Conservation (phyloP, 2,329 filamentous ascomycete species). For the Fusarium sp. region DNA sequence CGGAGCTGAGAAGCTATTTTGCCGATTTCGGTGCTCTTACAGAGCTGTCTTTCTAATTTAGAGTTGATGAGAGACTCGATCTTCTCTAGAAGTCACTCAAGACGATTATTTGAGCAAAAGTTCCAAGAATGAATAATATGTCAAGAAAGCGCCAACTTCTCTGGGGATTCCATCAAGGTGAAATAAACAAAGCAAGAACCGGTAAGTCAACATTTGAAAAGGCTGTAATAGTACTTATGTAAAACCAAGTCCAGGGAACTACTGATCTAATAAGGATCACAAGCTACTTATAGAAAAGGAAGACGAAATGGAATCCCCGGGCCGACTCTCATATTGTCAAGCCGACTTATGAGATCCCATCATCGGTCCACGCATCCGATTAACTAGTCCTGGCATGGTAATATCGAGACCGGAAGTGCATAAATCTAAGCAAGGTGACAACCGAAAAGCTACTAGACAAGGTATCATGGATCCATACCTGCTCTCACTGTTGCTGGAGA, state of each 20-base stretch:
- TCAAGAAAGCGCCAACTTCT: neutral
- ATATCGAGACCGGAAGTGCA: conserved; percentile 30
- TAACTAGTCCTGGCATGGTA: conserved; percentile 28
- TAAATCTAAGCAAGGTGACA: conserved; percentile 23
- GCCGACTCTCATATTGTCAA: conserved; percentile 4
- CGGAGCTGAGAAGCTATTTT: conserved; percentile 60
- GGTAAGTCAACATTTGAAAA: neutral
- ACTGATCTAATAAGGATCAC: neutral
- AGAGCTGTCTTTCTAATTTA: conserved; percentile 8
- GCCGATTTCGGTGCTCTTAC: conserved; percentile 51
- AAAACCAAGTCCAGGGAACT: neutral
- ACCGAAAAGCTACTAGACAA: conserved; percentile 24
- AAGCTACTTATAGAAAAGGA: neutral
- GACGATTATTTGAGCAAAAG: neutral
- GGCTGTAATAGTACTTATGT: neutral
- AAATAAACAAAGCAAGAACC: neutral
- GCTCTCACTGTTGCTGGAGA: conserved; percentile 4
- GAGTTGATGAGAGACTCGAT: neutral
- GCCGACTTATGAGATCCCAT: conserved; percentile 24
- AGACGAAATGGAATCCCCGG: conserved; percentile 3
- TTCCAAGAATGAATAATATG: neutral
- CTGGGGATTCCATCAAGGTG: neutral
- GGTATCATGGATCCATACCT: conserved; percentile 20
- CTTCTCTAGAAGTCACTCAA: neutral
- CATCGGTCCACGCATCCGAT: conserved; percentile 21